Evolutionary conservation across 257 asterid species (phyloP).

Genomic region (Gardenia jasminoides): DNA sequence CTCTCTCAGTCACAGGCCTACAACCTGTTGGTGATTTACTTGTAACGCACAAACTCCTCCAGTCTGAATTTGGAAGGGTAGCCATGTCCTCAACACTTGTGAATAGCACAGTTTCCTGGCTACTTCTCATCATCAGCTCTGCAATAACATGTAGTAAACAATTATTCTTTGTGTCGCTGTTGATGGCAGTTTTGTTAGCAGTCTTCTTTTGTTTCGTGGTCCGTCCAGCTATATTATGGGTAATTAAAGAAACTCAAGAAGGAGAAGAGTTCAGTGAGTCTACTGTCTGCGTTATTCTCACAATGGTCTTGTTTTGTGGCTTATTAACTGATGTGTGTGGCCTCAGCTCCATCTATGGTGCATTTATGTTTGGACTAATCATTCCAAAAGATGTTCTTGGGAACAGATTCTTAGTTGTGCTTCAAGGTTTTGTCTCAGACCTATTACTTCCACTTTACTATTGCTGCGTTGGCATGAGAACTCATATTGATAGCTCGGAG

Average conservation of each 20-base stretch:
- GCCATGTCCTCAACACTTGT: conserved; percentile 27
- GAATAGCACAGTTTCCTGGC: conserved; percentile 20
- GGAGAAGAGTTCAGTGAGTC: conserved; percentile 27
- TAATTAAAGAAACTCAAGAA: conserved; percentile 18
- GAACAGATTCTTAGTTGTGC: conserved; percentile 18
- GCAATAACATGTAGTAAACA: conserved; percentile 11
- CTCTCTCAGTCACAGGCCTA: conserved; percentile 29
- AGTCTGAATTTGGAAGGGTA: conserved; percentile 28
- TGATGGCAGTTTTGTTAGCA: conserved; percentile 4
- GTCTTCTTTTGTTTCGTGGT: conserved; percentile 6
- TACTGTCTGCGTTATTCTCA: conserved; percentile 18
- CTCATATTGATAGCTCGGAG: neutral
- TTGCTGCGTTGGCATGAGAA: conserved; percentile 20
- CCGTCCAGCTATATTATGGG: conserved; percentile 24
- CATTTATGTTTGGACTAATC: conserved; percentile 30
- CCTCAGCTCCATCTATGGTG: conserved; percentile 32
- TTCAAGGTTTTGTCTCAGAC: conserved; percentile 28
- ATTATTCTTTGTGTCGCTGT: conserved; percentile 4
- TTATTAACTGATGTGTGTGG: conserved; percentile 22
- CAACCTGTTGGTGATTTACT: conserved; percentile 22
- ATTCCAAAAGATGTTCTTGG: conserved; percentile 25
- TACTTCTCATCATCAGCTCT: conserved; percentile 13
- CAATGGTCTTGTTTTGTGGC: conserved; percentile 30
- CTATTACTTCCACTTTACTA: conserved; percentile 20
- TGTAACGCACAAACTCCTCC: conserved; percentile 22